phyloP scores from a whole-genome alignment of 495 filamentous ascomycete species.

The Penicillium angulare region DNA sequence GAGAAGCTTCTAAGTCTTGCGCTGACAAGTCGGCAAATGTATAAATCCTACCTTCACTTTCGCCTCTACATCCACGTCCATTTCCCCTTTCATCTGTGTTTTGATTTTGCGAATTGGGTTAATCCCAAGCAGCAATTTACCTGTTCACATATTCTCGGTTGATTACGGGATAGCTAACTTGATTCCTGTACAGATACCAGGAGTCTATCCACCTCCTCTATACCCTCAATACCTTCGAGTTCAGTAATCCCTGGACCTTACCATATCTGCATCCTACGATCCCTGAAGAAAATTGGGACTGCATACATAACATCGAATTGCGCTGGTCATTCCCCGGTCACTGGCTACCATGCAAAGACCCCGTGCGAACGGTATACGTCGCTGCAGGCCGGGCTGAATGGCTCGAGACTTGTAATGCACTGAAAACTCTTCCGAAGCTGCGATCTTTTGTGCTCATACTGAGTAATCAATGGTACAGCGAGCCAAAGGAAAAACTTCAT shows the following conservation, averaged over 20 bases:
- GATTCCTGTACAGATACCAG: conserved; percentile 35
- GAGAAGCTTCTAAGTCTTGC: conserved; percentile 16
- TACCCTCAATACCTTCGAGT: conserved; percentile 39
- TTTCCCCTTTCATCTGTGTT: background rate
- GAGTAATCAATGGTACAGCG: conserved; percentile 42
- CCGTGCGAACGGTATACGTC: conserved; percentile 44
- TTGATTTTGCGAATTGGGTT: too few species aligned
- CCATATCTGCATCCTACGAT: conserved; percentile 44
- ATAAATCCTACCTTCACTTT: too few species aligned
- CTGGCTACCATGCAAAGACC: conserved; percentile 47
- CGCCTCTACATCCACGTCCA: too few species aligned
- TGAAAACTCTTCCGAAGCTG: conserved; percentile 26
- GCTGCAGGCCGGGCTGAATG: conserved; percentile 43
- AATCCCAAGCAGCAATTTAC: too few species aligned
- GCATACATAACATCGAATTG: conserved; percentile 39
- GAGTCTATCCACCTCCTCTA: conserved; percentile 44
- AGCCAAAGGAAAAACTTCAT: conserved; percentile 41
- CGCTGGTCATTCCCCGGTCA: conserved; percentile 48
- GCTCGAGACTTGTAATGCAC: conserved; percentile 38
- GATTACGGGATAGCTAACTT: too few species aligned
- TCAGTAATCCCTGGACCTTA: conserved; percentile 49
- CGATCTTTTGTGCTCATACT: conserved; percentile 38
- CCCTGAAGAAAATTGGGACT: conserved; percentile 29
- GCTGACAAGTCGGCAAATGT: conserved; percentile 29
- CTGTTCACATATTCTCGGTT: too few species aligned